Evolutionary conservation across 225 moss, liverwort and hornwort species (phyloP).

Genomic region (Thuidium tamariscinum): DNA sequence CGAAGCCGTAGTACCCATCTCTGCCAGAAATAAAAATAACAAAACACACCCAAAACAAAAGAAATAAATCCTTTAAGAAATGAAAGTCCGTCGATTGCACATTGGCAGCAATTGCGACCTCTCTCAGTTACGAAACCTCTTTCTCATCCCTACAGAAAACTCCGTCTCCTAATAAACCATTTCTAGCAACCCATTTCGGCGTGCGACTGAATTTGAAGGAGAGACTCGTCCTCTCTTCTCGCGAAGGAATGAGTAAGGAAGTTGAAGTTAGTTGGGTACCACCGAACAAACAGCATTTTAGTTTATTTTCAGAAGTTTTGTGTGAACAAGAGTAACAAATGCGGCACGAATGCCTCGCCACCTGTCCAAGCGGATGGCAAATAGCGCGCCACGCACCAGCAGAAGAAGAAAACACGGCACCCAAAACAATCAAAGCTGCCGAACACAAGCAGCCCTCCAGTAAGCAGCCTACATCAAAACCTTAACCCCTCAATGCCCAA

Average conservation of each 20-base stretch:
- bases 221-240: not conserved
- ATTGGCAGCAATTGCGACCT: not conserved
- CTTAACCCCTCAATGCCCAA: too few species aligned
- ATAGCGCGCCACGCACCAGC: too few species aligned
- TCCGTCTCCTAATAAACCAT: not conserved
- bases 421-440: too few species aligned
- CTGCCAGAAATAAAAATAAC: not conserved
- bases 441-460: too few species aligned
- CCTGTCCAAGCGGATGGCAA: too few species aligned
- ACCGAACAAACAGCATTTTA: not conserved
- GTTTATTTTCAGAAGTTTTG: too few species aligned
- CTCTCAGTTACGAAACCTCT: not conserved
- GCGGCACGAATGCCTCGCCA: not conserved
- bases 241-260: not conserved
- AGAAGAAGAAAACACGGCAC: too few species aligned
- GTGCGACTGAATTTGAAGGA: not conserved
- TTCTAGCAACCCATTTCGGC: not conserved
- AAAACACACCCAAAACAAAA: not conserved
- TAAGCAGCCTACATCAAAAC: too few species aligned
- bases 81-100: not conserved
- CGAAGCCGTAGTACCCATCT: slow-evolving; percentile 16
- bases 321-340: not conserved
- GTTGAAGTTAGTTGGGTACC: not conserved
- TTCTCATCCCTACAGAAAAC: not conserved
- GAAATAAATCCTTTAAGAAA: not conserved